Base-by-base conservation (phyloP, 2,329 filamentous ascomycete species). In the Aspergillus sclerotialis region DNA sequence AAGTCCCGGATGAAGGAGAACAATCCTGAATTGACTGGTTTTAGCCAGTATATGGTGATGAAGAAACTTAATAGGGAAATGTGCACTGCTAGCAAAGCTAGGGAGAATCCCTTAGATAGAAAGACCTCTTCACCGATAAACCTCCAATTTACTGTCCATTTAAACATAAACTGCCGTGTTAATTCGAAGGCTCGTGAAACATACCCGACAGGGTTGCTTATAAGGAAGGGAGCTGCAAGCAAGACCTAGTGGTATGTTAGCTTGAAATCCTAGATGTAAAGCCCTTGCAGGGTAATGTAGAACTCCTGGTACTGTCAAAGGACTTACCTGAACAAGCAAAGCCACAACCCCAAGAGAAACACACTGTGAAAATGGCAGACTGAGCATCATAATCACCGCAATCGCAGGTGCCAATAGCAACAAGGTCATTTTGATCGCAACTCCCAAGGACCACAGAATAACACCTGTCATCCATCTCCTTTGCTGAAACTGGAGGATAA, bases 131-230 rank as follows among this genome's bases (percentile, higher is more conserved):
- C 88, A 11, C 84, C 81, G n/a, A 95, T 65, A 58, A 96, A 96
- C 35, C 89, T 80, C 92, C 92, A 98, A 62, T 98, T 98, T 47
- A 98, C 92, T 0, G 92, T 98, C 92, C 92, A 98, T 64, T 90
- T 88, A 70, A 90, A 96, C 50, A 94, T 73, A 65, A 98, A 98
- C 49, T 86, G 79, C 35, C 92, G 75, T 30, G 84, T 88, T 38
- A 98, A 73, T 65, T 98, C 88, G 56, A 98, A 98, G 0, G 92
- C 88, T 43, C 84, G 74, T 30, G 76, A 75, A 12, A 93, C 56
- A 57, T 98, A 98, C 17, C 81, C 84, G 39, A 64, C 61, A 13
- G 79, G 63, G 47, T 87, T 82, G 26, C 66, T 67, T 32, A 64
- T 52, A 7, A 70, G 57, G 63, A 95, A 96, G 0, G 88, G 87